Evolutionary conservation across 305 asterid genomes (phyloP), one percentile per base, ranked within the genome.

Genomic region (Rubia balearica): DNA sequence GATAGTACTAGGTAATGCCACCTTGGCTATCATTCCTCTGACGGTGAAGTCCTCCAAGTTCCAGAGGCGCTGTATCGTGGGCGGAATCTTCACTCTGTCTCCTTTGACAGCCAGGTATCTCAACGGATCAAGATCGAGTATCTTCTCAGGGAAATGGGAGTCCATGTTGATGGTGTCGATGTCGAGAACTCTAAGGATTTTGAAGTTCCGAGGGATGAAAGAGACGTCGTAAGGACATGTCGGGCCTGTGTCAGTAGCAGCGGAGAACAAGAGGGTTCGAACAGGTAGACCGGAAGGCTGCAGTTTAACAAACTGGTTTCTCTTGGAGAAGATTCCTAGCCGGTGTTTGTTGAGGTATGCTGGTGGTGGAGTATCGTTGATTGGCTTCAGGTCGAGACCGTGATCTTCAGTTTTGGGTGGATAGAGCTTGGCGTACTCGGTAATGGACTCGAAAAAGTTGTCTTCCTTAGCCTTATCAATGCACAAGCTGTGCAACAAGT

Each of bases 141-240:
- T 65, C 7, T 8, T 33, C 38, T 22, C 14, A 45, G 62, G 33
- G 12, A 56, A 56, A 56, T 12, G 5, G 3, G 61, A 56, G 12
- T 22, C 30, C 62, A 56, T 75, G 22, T 43, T 64, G 60, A 79
- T 65, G 63, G 69, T 49, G 51, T 57, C 55, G 13, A 76, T 56
- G 27, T 79, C 83, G 40, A 76, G 69, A 2, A 76, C 76, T 60
- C 78, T 65, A 13, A 76, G 73, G 67, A 74, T 63, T 14, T 72
- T 69, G 24, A 74, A 78, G 42, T 68, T 74, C 6, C 63, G 49
- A n/a, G 71, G 65, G 13, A 78, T 74, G 67, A 68, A 19, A 38
- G 75, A 64, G 22, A 74, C 62, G 42, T 65, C 69, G n/a, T 65
- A 65, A 8, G 33, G 36, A 65, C 36, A 65, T 8, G 51, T 65